A percentile compares a stretch with the other conserved stretches of the same genome.
Conservation (phyloP, 2,329 filamentous ascomycete species). For the Pseudopyrenochaeta lycopersici region DNA sequence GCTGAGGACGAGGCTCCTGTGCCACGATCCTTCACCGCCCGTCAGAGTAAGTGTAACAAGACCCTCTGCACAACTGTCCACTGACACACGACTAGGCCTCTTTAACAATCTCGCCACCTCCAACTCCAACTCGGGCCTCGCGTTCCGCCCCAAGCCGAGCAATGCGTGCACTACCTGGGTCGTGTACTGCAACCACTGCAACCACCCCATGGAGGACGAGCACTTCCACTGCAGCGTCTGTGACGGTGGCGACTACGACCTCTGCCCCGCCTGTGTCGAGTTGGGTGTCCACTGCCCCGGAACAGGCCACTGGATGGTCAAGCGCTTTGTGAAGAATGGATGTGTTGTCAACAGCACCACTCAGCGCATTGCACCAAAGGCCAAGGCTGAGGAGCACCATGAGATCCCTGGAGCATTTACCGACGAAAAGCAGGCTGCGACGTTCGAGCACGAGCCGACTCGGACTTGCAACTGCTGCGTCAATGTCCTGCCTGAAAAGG, state of each 20-base stretch:
- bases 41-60: constrained; percentile 37
- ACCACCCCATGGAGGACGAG: constrained; percentile 76
- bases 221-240: constrained; percentile 97
- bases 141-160: constrained; percentile 53
- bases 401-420: constrained; percentile 57
- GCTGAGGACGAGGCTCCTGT: constrained; percentile 51
- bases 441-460: constrained; percentile 53
- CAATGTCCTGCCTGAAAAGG: constrained; percentile 74
- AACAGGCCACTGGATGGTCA: constrained; percentile 91
- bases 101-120: constrained; percentile 41
- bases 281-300: constrained; percentile 79
- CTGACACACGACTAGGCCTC: constrained; percentile 35
- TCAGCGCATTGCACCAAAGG: constrained; percentile 77
- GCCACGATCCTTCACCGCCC: constrained; percentile 51
- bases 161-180: constrained; percentile 67
- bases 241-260: constrained; percentile 91
- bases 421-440: constrained; percentile 54
- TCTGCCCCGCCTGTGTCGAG: constrained; percentile 83
- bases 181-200: constrained; percentile 94
- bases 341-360: constrained; percentile 85
- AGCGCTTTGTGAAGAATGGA: constrained; percentile 82
- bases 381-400: constrained; percentile 49
- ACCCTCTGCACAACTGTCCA: not conserved
- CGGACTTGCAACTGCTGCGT: constrained; percentile 80
- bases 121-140: constrained; percentile 38